Conservation (phyloP, 192 early-diverging fungal genomes). For the Jimgerdemannia lactiflua region DNA sequence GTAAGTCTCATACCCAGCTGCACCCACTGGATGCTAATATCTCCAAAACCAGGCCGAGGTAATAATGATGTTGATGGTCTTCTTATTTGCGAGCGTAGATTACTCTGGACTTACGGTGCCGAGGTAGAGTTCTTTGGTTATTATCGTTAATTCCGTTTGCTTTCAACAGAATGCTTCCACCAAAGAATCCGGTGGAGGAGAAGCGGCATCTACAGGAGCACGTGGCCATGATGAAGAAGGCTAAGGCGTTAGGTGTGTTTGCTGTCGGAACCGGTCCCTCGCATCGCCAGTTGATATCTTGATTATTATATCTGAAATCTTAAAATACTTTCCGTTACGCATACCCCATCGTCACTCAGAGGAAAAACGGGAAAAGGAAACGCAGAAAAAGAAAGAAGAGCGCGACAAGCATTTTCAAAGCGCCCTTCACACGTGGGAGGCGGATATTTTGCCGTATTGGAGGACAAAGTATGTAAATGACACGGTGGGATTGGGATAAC, state of each 20-base stretch:
- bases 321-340: not conserved
- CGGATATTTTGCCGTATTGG: slow-evolving; percentile 37
- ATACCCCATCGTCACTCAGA: slow-evolving; percentile 2
- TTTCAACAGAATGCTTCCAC: slow-evolving; percentile 29
- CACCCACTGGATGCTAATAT: slow-evolving; percentile 37
- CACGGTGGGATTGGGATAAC: not conserved
- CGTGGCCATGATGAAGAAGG: slow-evolving; percentile 39
- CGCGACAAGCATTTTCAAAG: slow-evolving; percentile 28
- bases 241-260: slow-evolving; percentile 17
- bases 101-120: not conserved
- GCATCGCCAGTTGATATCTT: no score
- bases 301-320: not conserved
- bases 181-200: slow-evolving; percentile 36
- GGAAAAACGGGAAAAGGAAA: slow-evolving; percentile 28
- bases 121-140: not conserved
- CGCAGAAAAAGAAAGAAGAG: slow-evolving; percentile 28
- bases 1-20: not conserved
- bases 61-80: not conserved
- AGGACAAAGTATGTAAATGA: slow-evolving; percentile 17
- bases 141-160: not conserved
- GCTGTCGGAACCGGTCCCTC: no score
- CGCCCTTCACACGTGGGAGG: slow-evolving; percentile 30
- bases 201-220: slow-evolving; percentile 37
- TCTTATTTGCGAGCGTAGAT: not conserved
- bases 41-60: slow-evolving; percentile 40